Evolutionary conservation across 2,329 filamentous ascomycete species (phyloP), one percentile per base, ranked within the genome.

Genomic region (Botrytis hyacinthi): DNA sequence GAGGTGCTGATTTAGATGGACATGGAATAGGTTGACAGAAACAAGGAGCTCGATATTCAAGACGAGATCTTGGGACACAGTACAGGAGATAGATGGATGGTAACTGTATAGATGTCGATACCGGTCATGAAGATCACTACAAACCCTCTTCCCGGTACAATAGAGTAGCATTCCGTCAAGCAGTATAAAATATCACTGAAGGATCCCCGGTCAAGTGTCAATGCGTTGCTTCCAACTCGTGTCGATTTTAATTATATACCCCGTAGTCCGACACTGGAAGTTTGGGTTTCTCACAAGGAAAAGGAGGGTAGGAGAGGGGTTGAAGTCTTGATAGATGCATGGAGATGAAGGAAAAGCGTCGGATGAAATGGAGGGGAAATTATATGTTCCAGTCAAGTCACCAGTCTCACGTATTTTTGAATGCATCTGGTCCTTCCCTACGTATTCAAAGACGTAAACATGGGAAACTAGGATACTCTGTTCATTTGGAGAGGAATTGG

Each of bases 261-360:
- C 66, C 48, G 66, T 68, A 29, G 66, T 68, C 66, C 66, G 66
- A 68, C 66, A 68, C 29, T 68, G 10, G 66, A 42, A 68, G 66
- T 68, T 68, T 57, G 35, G 10, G 48, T 16, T 40, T 57, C n/a
- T 42, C n/a, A 20, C 32, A 9, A 22, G 16, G 48, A 51, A 51
- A 67, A 46, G 48, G 44, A 51, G 61, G 61, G 26, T n/a, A 29
- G 14, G 65, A 32, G n/a, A 29, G 46, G 65, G 65, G 65, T 40
- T 20, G 32, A 14, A 40, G 10, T 40, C 35, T 54, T 14, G 46
- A 67, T 29, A 54, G 65, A 44, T 63, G 40, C 61, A 44, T 16
- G n/a, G 37, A 51, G 44, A 66, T 37, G 26, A 35, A 16, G 44
- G 22, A 26, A 51, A 66, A 18, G 14, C 14, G 37, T n/a, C 26